Percentiles rank a stretch among this genome's conserved stretches.
These are phyloP conservation scores for Withania somnifera DNA, from an alignment of 305 asterid species.

Conservation along the genomic window DNA sequence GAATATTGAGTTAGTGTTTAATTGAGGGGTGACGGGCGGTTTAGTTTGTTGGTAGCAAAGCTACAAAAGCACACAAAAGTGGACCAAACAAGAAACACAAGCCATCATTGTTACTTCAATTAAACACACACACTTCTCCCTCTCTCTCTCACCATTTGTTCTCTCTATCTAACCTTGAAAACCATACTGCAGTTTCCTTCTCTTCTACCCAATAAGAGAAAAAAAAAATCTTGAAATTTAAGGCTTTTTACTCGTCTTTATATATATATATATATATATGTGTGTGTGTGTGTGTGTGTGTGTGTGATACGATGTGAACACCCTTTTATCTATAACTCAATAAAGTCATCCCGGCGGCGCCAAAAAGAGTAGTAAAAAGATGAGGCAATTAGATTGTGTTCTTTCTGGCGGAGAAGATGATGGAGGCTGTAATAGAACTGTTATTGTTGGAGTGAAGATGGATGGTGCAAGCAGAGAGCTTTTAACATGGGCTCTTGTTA, in stretches of 20 bases:
- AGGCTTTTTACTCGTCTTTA: not conserved
- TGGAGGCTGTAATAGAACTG: constrained; percentile 44
- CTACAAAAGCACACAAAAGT: not conserved
- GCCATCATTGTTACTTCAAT: constrained; percentile 1
- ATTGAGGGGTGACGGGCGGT: not conserved
- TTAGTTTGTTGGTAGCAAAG: not conserved
- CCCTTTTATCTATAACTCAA: not conserved
- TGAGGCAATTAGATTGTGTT: constrained; percentile 6
- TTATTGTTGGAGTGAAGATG: constrained; percentile 79
- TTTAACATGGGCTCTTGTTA: constrained; percentile 91
- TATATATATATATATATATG: too few relatives aligned
- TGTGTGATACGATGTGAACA: not conserved
- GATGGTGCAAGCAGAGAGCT: constrained; percentile 67
- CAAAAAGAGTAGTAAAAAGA: not conserved
- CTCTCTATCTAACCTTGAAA: not conserved
- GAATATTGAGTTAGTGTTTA: not conserved
- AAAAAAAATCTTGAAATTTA: not conserved
- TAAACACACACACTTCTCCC: not conserved
- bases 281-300: too few relatives aligned
- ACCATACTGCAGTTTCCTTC: not conserved
- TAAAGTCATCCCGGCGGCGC: not conserved
- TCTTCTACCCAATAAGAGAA: not conserved
- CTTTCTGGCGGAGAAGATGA: constrained; percentile 29
- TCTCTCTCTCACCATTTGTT: not conserved
- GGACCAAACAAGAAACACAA: not conserved